phyloP scores from a whole-genome alignment of 768 basidiomycete species.

The Ramaria rubella region DNA sequence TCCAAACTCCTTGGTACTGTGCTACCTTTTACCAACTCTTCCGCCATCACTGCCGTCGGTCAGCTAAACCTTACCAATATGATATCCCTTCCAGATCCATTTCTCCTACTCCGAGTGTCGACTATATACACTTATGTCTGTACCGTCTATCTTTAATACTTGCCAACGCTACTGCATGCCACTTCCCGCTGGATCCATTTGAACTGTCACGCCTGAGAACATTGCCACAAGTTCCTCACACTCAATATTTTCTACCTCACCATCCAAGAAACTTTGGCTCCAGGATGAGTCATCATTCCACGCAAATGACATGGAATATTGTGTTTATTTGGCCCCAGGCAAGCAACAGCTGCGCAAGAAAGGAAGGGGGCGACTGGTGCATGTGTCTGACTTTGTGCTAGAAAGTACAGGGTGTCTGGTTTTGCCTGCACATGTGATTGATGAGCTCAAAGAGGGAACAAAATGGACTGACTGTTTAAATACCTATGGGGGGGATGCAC shows the following conservation, averaged over 20 bases:
- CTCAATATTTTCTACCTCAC: background rate
- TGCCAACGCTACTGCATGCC: constrained; percentile 24
- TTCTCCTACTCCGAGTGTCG: constrained; percentile 39
- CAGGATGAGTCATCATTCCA: too few relatives aligned
- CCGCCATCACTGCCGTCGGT: background rate
- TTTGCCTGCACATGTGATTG: too few relatives aligned
- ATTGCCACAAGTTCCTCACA: background rate
- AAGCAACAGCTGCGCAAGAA: too few relatives aligned
- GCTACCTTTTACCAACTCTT: constrained; percentile 26
- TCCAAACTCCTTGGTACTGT: constrained; percentile 29
- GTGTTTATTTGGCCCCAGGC: too few relatives aligned
- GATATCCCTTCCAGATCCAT: constrained; percentile 32
- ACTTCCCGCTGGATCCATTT: constrained; percentile 10
- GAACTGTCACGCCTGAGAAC: constrained; percentile 6
- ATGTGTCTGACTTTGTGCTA: too few relatives aligned
- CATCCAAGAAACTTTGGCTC: constrained; percentile 2
- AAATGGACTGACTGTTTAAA: too few relatives aligned
- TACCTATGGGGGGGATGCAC: too few relatives aligned
- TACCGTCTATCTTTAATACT: constrained; percentile 27
- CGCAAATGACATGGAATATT: too few relatives aligned
- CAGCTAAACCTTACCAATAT: constrained; percentile 21
- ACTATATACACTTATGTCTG: constrained; percentile 41
- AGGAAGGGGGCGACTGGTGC: too few relatives aligned
- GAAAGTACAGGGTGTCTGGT: too few relatives aligned
- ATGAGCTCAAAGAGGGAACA: too few relatives aligned